Evolutionary conservation across 164 flowering plant species (phyloP).

Genomic region (Vitis cinerea): DNA sequence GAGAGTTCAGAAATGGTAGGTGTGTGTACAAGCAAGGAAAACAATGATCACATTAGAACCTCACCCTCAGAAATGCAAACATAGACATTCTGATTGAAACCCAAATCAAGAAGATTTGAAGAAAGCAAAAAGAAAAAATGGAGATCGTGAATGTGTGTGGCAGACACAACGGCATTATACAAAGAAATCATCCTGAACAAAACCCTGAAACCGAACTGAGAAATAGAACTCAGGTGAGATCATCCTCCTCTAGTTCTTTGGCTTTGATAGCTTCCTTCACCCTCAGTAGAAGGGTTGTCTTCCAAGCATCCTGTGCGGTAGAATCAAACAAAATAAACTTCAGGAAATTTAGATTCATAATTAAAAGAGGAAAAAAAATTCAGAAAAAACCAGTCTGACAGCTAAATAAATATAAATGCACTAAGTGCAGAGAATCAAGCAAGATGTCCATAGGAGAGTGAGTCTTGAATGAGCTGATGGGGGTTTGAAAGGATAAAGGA

Average conservation of each 20-base stretch:
- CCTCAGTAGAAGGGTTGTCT: constrained; percentile 71
- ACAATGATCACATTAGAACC: not conserved
- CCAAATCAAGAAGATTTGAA: not conserved
- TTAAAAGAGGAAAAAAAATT: not conserved
- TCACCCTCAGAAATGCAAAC: not conserved
- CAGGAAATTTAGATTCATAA: not conserved
- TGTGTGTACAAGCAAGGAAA: not conserved
- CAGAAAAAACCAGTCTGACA: not conserved
- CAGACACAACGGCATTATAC: constrained; percentile 8
- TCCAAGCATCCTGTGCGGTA: constrained; percentile 64
- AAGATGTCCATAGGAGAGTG: not conserved
- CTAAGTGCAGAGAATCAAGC: not conserved
- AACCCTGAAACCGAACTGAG: not conserved
- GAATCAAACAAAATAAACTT: not conserved
- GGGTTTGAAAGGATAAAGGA: too few relatives aligned
- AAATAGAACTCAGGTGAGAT: constrained; percentile 47
- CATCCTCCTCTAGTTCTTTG: constrained; percentile 68
- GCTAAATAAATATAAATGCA: not conserved
- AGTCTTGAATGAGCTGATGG: too few relatives aligned
- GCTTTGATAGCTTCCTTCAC: constrained; percentile 70
- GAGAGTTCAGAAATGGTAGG: too few relatives aligned
- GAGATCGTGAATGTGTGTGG: not conserved
- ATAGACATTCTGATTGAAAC: not conserved
- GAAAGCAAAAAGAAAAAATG: not conserved
- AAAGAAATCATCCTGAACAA: constrained; percentile 3